Conservation (phyloP, 768 basidiomycete genomes). For the Tulasnella sp. region DNA sequence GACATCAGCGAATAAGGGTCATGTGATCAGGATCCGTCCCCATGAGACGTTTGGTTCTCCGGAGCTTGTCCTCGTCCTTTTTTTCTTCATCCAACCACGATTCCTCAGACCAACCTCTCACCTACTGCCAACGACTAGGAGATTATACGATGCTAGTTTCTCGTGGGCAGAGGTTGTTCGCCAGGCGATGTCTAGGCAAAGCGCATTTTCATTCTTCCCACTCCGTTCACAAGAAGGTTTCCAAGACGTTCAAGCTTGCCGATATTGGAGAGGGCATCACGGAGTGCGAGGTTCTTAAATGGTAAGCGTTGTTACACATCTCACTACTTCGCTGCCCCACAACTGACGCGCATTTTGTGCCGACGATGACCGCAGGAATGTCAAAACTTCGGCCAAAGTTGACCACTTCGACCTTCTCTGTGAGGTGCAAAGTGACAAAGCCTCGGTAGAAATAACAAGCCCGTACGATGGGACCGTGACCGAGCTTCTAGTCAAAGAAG, state of each 20-base stretch:
- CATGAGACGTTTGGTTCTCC: neutral
- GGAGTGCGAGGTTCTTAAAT: conserved; percentile 83
- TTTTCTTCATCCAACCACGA: conserved; percentile 4
- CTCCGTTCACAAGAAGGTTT: conserved; percentile 5
- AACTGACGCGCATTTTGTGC: conserved; percentile 7
- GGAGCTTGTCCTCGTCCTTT: neutral
- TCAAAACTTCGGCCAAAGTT: conserved; percentile 50
- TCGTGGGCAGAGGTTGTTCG: neutral
- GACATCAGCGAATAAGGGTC: neutral
- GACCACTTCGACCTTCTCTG: conserved; percentile 63
- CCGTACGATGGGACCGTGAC: conserved; percentile 75
- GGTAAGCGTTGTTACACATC: conserved; percentile 46
- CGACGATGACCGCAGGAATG: conserved; percentile 51
- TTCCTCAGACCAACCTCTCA: neutral
- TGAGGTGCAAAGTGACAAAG: conserved; percentile 88
- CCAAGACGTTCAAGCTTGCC: conserved; percentile 31
- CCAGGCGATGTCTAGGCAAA: neutral
- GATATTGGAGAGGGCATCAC: conserved; percentile 81
- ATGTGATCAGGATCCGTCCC: conserved; percentile 11
- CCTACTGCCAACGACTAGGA: neutral
- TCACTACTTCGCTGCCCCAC: neutral
- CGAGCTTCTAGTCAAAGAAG: conserved; percentile 70
- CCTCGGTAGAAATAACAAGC: conserved; percentile 84
- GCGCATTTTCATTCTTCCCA: conserved; percentile 19
- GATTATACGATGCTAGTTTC: neutral